Evolutionary conservation across 257 asterid species (phyloP).

Genomic region (Salvia hispanica): DNA sequence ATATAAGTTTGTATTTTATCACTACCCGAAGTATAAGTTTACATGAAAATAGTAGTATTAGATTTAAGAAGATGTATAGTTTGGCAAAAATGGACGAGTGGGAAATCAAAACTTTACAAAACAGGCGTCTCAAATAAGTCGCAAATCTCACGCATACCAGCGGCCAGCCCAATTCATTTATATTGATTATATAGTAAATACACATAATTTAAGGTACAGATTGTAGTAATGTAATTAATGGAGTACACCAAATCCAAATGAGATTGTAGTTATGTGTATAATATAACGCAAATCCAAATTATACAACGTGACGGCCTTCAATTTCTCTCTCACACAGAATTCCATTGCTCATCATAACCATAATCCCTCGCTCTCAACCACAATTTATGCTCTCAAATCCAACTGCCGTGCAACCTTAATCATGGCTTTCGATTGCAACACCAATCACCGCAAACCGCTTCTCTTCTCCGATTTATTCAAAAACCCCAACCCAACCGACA

Average conservation of each 20-base stretch:
- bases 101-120: too few species aligned
- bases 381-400: neutral
- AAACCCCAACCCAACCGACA: neutral
- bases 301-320: conserved; percentile 33
- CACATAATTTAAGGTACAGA: neutral
- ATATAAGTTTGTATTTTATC: too few species aligned
- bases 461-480: conserved; percentile 49
- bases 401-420: neutral
- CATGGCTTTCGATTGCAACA: conserved; percentile 45
- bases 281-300: conserved; percentile 10
- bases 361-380: neutral
- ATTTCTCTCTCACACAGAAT: conserved; percentile 16
- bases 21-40: too few species aligned
- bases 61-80: too few species aligned
- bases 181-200: too few species aligned
- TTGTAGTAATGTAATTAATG: too few species aligned
- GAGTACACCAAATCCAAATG: neutral
- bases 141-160: neutral
- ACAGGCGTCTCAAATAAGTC: too few species aligned
- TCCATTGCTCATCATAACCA: conserved; percentile 12
- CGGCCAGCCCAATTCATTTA: too few species aligned
- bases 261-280: neutral
- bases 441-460: conserved; percentile 36
- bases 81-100: too few species aligned
- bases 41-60: too few species aligned